These are phyloP conservation scores for Spiromastix sp. DNA, from an alignment of 2,329 filamentous ascomycete genomes.

Conservation along the genomic window DNA sequence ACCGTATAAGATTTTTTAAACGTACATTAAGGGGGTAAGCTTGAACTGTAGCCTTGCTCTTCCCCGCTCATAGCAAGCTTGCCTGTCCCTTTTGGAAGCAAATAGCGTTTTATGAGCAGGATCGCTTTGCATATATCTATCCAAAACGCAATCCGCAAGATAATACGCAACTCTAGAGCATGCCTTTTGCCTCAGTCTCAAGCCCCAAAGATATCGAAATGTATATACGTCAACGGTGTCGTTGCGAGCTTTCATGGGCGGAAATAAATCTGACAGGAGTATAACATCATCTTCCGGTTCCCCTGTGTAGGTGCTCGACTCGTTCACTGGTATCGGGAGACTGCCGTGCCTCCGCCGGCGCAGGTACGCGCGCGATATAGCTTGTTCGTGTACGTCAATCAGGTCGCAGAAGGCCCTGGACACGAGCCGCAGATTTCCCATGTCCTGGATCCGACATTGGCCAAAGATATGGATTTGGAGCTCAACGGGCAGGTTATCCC, in stretches of 20 bases:
- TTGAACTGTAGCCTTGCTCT: conserved; percentile 27
- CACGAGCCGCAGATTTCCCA: conserved; percentile 27
- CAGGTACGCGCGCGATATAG: conserved; percentile 32
- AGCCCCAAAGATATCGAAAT: conserved; percentile 29
- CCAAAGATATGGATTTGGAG: conserved; percentile 32
- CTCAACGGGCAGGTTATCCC: conserved; percentile 32
- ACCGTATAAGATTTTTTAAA: no score
- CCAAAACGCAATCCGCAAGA: conserved; percentile 31
- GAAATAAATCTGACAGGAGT: conserved; percentile 33
- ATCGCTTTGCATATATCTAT: conserved; percentile 26
- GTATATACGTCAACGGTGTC: conserved; percentile 26
- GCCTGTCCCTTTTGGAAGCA: conserved; percentile 23
- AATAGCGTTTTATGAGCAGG: conserved; percentile 22
- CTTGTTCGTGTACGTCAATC: conserved; percentile 28
- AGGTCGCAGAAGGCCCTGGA: conserved; percentile 28
- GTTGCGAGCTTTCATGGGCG: conserved; percentile 25
- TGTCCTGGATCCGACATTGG: conserved; percentile 28
- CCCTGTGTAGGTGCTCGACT: conserved; percentile 27
- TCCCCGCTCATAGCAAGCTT: conserved; percentile 23
- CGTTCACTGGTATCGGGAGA: conserved; percentile 28
- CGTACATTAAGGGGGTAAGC: conserved; percentile 32
- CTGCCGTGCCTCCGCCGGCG: conserved; percentile 32
- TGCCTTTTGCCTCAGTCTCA: conserved; percentile 27
- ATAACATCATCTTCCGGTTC: conserved; percentile 34
- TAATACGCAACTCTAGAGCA: conserved; percentile 31